phyloP scores from a whole-genome alignment of 371 early-diverging fungal genomes.

The Conidiobolus incongruus region DNA sequence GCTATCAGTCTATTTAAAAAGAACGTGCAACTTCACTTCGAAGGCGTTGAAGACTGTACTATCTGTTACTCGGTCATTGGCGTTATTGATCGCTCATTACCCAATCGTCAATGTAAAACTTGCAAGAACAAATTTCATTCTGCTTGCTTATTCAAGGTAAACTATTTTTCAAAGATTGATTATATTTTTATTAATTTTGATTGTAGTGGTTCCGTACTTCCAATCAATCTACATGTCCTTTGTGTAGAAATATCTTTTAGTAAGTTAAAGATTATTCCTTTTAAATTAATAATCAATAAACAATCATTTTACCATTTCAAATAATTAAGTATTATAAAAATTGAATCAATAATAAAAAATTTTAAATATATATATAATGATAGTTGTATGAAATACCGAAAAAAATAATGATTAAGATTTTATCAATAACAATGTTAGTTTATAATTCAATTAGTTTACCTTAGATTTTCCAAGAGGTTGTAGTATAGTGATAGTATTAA shows the following conservation, averaged over 20 bases:
- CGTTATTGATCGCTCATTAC: slow-evolving; percentile 66
- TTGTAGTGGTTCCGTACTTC: slow-evolving; percentile 75
- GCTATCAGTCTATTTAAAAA: slow-evolving; percentile 54
- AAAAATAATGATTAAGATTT: no score
- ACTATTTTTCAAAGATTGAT: slow-evolving; percentile 18
- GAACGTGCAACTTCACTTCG: slow-evolving; percentile 74
- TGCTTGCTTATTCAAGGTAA: slow-evolving; percentile 82
- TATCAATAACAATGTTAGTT: no score
- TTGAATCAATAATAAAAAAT: no score
- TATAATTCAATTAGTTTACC: no score
- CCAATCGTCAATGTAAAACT: slow-evolving; percentile 73
- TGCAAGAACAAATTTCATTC: slow-evolving; percentile 92
- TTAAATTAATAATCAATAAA: no score
- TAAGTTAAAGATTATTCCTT: neutral
- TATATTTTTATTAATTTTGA: neutral
- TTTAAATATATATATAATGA: no score
- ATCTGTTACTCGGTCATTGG: slow-evolving; percentile 92
- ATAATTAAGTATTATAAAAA: no score
- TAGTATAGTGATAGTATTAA: no score
- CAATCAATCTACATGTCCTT: slow-evolving; percentile 74
- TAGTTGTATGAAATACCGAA: no score
- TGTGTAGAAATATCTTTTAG: slow-evolving; percentile 71
- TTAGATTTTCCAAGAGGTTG: no score
- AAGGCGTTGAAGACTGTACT: slow-evolving; percentile 83
- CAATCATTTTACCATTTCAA: no score